A percentile compares a stretch with the other conserved stretches of the same genome.
These are phyloP conservation scores for Persicaria tinctoria DNA, from an alignment of 148 eudicot species.

Conservation along the genomic window DNA sequence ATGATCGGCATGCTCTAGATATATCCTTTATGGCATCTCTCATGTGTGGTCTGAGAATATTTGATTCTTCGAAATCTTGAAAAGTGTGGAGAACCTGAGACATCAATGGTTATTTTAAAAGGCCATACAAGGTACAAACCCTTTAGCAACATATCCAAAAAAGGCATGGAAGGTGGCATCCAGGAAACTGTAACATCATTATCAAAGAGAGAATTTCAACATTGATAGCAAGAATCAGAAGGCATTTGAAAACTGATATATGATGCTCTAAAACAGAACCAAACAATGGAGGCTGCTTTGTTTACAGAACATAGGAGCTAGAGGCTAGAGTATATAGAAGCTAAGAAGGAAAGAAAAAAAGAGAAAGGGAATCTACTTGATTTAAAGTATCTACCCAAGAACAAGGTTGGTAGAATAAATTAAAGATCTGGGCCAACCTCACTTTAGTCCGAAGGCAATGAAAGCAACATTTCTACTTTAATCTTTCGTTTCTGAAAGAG, in stretches of 20 bases:
- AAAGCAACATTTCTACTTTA: neutral
- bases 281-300: neutral
- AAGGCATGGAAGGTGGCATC: neutral
- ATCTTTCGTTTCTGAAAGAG: neutral
- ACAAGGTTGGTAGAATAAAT: too few relatives aligned
- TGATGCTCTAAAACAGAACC: neutral
- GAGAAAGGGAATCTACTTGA: neutral
- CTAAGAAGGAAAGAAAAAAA: neutral
- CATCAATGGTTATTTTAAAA: slow-evolving; percentile 2
- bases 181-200: neutral
- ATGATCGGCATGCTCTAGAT: slow-evolving; percentile 75
- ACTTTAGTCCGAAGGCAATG: neutral
- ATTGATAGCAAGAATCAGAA: neutral
- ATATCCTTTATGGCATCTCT: slow-evolving; percentile 77
- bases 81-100: slow-evolving; percentile 73
- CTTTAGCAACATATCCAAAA: neutral
- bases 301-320: neutral
- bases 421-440: neutral
- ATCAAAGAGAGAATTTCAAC: neutral
- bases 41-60: slow-evolving; percentile 74
- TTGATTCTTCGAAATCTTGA: slow-evolving; percentile 82
- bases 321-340: neutral
- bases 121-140: neutral
- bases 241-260: neutral
- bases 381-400: too few relatives aligned